Evolutionary conservation across 306 rosid species (phyloP).

Genomic region (Erythrophleum fordii): DNA sequence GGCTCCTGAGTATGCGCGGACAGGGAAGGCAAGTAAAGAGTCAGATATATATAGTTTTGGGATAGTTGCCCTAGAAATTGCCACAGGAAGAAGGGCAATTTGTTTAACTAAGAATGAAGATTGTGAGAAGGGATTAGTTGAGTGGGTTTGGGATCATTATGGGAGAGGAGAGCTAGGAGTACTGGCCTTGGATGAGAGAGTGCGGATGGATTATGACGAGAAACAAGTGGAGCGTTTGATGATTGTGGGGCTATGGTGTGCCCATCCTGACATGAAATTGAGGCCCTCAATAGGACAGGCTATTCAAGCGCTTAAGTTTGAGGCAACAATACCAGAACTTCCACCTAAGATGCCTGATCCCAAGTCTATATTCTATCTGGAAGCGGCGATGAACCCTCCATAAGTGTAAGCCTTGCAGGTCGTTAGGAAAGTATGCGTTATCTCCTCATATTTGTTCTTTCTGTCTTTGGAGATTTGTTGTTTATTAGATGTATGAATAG

Average conservation of each 20-base stretch:
- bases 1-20: conserved; percentile 36
- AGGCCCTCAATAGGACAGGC: conserved; percentile 20
- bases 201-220: background rate
- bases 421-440: no score
- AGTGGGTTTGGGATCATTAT: conserved; percentile 31
- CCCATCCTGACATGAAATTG: conserved; percentile 39
- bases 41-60: conserved; percentile 35
- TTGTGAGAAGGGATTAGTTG: background rate
- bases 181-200: conserved; percentile 3
- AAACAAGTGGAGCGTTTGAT: conserved; percentile 20
- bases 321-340: no score
- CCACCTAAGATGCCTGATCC: no score
- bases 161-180: conserved; percentile 4
- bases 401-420: no score
- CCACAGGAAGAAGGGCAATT: conserved; percentile 1
- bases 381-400: no score
- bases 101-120: background rate
- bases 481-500: no score
- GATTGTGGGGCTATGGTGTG: conserved; percentile 41
- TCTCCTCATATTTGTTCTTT: no score
- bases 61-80: conserved; percentile 23
- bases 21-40: conserved; percentile 29
- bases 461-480: no score
- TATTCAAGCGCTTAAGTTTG: no score
- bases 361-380: no score